phyloP scores from a whole-genome alignment of 192 early-diverging fungal species.

The Backusella macrospora region DNA sequence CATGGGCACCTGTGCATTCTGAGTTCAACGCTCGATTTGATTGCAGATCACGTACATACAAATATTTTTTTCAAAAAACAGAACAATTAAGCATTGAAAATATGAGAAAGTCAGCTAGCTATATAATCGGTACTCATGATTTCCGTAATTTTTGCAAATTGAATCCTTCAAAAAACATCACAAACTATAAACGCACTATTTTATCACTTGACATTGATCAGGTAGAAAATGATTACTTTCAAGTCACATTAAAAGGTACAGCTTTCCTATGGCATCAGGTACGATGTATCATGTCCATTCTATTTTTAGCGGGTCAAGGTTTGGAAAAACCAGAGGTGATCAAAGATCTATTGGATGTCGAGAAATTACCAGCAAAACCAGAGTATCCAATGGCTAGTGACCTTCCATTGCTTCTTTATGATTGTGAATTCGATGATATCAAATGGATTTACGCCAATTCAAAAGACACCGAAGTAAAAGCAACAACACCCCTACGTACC shows the following conservation, averaged over 20 bases:
- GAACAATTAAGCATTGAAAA: constrained; percentile 64
- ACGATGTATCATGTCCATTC: constrained; percentile 90
- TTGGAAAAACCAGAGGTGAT: constrained; percentile 76
- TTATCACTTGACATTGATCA: constrained; percentile 62
- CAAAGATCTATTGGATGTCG: constrained; percentile 68
- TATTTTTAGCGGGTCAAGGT: constrained; percentile 84
- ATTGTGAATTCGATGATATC: constrained; percentile 73
- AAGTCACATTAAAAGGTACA: constrained; percentile 77
- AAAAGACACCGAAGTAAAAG: constrained; percentile 31
- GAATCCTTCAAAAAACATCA: constrained; percentile 83
- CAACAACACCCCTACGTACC: constrained; percentile 38
- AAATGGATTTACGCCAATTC: constrained; percentile 56
- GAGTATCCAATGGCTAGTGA: constrained; percentile 92
- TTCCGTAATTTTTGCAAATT: constrained; percentile 96
- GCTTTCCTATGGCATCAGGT: constrained; percentile 99
- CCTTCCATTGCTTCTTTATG: constrained; percentile 86
- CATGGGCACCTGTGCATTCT: constrained; percentile 81
- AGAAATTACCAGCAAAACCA: constrained; percentile 68
- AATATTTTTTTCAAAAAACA: constrained; percentile 84
- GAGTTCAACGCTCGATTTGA: constrained; percentile 88
- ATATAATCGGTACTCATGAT: constrained; percentile 83
- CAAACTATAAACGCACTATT: constrained; percentile 80
- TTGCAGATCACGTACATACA: constrained; percentile 83
- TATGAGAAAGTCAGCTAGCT: constrained; percentile 78
- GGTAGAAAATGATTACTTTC: constrained; percentile 51